Base-by-base conservation (phyloP, 2,329 filamentous ascomycete genomes). In the Raffaelea albimanens region DNA sequence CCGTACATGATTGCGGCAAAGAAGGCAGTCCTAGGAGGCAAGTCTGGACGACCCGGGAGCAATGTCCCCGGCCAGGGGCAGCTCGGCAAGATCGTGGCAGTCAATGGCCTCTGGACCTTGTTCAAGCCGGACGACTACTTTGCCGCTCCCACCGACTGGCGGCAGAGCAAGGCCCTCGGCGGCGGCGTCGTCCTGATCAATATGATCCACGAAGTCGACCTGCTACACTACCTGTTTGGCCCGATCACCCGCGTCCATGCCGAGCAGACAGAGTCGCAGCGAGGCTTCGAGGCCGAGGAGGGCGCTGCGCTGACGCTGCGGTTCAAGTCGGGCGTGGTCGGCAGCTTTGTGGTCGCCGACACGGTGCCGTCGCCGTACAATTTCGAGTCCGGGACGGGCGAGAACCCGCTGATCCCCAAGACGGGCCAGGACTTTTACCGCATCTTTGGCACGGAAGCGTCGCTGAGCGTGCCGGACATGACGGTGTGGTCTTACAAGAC, bases 181-280 rank as follows among this genome's bases (percentile, higher is more conserved):
- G 76, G 75, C 1, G 69, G 72, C 0, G 61, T 80, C 8, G 61
- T 73, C 3, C 80, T 80, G 50, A 40, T 41, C 20, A 82, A 81
- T 55, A 61, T 81, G 40, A 69, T 80, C n/a, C 77, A 82, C 54
- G 78, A 82, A 44, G 62, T 81, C 36, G 78, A 81, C 50, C 60
- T 79, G 0, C 61, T 82, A 18, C 76, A 80, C 42, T 71, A 73
- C 57, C 61, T 80, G 1, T 67, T 81, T 22, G 75, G 76, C 0
- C 69, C 73, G 0, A 73, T 82, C 22, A 56, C 57, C 0, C 63
- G 70, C 0, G 70, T 80, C 0, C 69, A 72, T 31, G 76, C 73
- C 0, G 72, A 80, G 53, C 61, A 64, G 44, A 70, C 66, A 0
- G 43, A 57, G 0, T 66, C 70, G 0, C 68, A 69, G 31, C 64